These are phyloP conservation scores for Zangia roseola DNA, from an alignment of 768 basidiomycete species.

Conservation along the genomic window DNA sequence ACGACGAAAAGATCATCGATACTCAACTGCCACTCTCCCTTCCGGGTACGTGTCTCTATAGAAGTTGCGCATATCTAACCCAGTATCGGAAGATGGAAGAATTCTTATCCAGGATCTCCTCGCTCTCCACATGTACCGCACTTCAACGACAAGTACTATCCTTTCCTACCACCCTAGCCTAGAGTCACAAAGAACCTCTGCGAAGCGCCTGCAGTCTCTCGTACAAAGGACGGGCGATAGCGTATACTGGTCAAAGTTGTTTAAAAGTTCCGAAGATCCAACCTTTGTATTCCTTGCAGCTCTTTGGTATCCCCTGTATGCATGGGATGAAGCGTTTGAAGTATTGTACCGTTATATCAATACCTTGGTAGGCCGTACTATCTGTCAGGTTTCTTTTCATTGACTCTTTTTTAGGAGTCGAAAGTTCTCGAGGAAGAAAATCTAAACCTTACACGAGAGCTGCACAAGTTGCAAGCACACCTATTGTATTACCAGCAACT, in stretches of 20 bases:
- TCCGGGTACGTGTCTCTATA: slow-evolving; percentile 25
- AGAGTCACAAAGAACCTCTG: slow-evolving; percentile 26
- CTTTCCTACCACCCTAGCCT: slow-evolving; percentile 33
- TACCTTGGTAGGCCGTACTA: slow-evolving; percentile 38
- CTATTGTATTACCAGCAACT: slow-evolving; percentile 55
- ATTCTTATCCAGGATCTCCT: slow-evolving; percentile 45
- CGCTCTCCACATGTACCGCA: slow-evolving; percentile 51
- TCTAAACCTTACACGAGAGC: slow-evolving; percentile 48
- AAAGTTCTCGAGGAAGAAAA: slow-evolving; percentile 41
- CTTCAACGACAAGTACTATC: slow-evolving; percentile 22
- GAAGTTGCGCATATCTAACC: neutral
- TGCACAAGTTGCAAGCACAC: slow-evolving; percentile 59
- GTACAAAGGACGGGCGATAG: slow-evolving; percentile 31
- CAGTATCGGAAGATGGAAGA: slow-evolving; percentile 9
- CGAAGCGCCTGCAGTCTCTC: slow-evolving; percentile 28
- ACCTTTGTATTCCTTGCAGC: slow-evolving; percentile 53
- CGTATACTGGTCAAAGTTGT: slow-evolving; percentile 36
- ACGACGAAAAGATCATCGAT: slow-evolving; percentile 40
- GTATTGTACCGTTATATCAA: slow-evolving; percentile 49
- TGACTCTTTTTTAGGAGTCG: slow-evolving; percentile 40
- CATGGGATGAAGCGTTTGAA: slow-evolving; percentile 63
- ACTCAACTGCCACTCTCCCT: slow-evolving; percentile 49
- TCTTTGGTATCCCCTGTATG: slow-evolving; percentile 60
- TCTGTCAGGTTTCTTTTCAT: neutral
- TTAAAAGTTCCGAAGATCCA: slow-evolving; percentile 39